phyloP scores from a whole-genome alignment of 177 flowering plant genomes.

The Vitis hybrid region DNA sequence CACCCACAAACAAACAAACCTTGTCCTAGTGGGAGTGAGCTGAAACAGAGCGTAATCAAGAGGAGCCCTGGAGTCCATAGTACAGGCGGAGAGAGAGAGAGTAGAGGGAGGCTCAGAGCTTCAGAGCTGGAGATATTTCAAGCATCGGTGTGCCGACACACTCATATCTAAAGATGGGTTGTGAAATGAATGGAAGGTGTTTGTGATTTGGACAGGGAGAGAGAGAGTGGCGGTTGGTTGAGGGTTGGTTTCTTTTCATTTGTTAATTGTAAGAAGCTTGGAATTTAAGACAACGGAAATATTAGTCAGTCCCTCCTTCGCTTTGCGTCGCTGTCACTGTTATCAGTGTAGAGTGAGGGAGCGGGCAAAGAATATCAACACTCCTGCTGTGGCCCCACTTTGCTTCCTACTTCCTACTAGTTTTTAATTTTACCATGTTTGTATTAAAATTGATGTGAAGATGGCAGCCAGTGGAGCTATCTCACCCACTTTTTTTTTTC shows the following conservation, averaged over 20 bases:
- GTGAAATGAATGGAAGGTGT: background rate
- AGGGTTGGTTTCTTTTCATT: slow-evolving; percentile 1
- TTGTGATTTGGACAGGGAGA: slow-evolving; percentile 2
- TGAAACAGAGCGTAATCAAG: slow-evolving; percentile 83
- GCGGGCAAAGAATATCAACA: slow-evolving; percentile 22
- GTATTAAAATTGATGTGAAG: no score
- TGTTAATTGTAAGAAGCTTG: slow-evolving; percentile 9
- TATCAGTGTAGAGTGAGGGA: slow-evolving; percentile 13
- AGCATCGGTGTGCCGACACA: no score
- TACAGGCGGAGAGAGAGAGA: slow-evolving; percentile 3
- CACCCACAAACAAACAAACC: slow-evolving; percentile 33
- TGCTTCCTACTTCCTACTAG: background rate
- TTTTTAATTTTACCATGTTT: no score
- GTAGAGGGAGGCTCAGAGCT: slow-evolving; percentile 4
- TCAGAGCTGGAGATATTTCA: slow-evolving; percentile 1
- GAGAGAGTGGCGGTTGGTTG: slow-evolving; percentile 8
- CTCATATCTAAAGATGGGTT: no score
- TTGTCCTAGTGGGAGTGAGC: slow-evolving; percentile 66
- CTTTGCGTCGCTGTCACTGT: slow-evolving; percentile 8
- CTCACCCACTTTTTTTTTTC: no score
- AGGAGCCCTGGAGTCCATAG: slow-evolving; percentile 63
- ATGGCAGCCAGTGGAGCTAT: no score
- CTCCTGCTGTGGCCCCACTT: background rate
- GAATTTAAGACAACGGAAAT: slow-evolving; percentile 8
- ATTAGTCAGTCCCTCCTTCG: background rate